Base-by-base conservation (phyloP, 192 early-diverging fungal genomes). In the Gaertneriomyces semiglobifer region DNA sequence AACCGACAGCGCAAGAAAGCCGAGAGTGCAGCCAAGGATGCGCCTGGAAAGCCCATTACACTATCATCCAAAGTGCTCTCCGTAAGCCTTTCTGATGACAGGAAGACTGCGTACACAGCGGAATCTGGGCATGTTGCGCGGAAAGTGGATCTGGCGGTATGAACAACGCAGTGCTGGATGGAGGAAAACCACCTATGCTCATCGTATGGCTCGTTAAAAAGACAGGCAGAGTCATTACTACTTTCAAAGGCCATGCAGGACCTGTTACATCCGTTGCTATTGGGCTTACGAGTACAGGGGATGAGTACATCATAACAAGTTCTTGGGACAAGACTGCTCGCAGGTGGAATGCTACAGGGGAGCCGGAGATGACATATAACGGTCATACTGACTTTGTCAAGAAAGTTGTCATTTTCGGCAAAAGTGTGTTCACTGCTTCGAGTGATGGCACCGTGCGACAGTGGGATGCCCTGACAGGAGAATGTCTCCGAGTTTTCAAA, bases 321-420 rank as follows among this genome's bases (percentile, higher is more conserved):
- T 95, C 96, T 7, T 98, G 96, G 96, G 96, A 98, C 77, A 96
- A 94, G 74, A 88, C 88, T 0, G 74, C 93, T 60, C 86, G 76
- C 47, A 83, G 92, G 46, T 98, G 94, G 93, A 77, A 92, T 52
- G 78, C 86, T 2, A 81, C 90, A 72, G 88, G 89, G 55, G 18
- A 33, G 55, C 18, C 33, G 14, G 19, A 9, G 3, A 16, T 78
- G 0, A 91, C 88, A 4, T 84, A 89, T 53, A 66, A 62, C 16
- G 89, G 86, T 0, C 96, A 98, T 71, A 72, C 85, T 4, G 96
- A 98, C 74, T 97, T 98, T 76, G 85, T 98, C 51, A 98, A 98
- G 65, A 82, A 77, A 20, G 61, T 98, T 9, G 72, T 73, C 40
- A 66, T 65, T 41, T 16, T 45, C 42, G 58, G 69, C 10, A 43